phyloP scores from a whole-genome alignment of 2,329 filamentous ascomycete species.

The Ophiostoma triangulosporum region DNA sequence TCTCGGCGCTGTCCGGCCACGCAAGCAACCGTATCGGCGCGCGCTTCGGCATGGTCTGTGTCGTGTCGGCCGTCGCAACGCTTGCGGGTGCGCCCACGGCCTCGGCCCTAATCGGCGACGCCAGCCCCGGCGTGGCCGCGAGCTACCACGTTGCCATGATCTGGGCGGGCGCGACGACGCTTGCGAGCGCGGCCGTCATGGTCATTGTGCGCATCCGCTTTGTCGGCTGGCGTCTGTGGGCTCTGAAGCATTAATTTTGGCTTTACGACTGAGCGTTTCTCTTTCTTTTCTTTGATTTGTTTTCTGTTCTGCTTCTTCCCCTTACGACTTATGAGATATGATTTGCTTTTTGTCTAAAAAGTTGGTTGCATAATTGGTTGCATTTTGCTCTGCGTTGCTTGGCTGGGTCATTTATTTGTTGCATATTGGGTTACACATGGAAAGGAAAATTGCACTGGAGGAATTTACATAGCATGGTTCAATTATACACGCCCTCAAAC shows the following conservation, averaged over 20 bases:
- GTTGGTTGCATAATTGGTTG: too few species aligned
- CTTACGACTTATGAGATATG: neutral
- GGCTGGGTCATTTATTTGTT: neutral
- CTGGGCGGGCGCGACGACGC: slow-evolving; percentile 13
- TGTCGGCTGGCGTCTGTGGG: slow-evolving; percentile 9
- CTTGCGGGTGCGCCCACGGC: slow-evolving; percentile 27
- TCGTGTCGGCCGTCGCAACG: slow-evolving; percentile 26
- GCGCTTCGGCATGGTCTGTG: slow-evolving; percentile 30
- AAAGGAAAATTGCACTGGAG: too few species aligned
- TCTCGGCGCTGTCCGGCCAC: slow-evolving; percentile 24
- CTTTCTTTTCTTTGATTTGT: neutral
- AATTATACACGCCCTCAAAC: too few species aligned
- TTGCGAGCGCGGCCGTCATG: slow-evolving; percentile 8
- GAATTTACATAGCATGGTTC: too few species aligned
- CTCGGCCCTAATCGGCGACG: slow-evolving; percentile 9
- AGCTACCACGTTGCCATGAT: slow-evolving; percentile 12
- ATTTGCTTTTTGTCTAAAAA: neutral
- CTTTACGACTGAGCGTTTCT: neutral
- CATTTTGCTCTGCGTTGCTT: neutral
- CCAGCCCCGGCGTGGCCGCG: slow-evolving; percentile 4
- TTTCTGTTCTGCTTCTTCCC: neutral
- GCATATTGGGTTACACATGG: too few species aligned
- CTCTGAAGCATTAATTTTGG: neutral
- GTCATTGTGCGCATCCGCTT: slow-evolving; percentile 5
- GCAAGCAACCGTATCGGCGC: slow-evolving; percentile 23